A percentile compares a stretch with the other conserved stretches of the same genome.
Evolutionary conservation across 2,329 filamentous ascomycete genomes (phyloP).

Genomic region (Trichoderma koningiopsis): DNA sequence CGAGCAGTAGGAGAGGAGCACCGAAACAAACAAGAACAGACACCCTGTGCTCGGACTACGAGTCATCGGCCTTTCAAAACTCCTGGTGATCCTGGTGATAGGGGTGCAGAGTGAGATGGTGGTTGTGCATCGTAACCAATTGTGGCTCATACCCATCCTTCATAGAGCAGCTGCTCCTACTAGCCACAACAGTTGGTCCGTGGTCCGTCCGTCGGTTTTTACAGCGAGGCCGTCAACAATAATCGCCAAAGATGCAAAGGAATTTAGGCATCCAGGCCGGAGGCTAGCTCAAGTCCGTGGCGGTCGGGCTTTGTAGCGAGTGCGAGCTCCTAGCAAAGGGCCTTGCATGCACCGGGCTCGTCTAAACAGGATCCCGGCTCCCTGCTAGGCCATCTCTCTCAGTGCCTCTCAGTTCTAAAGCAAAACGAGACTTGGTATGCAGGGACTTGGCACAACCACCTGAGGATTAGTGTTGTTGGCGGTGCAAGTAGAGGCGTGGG

Average conservation of each 20-base stretch:
- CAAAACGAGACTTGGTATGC: not conserved
- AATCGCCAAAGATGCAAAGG: not conserved
- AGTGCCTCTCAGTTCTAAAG: not conserved
- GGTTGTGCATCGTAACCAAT: not conserved
- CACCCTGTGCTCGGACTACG: not conserved
- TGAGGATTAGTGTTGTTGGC: not conserved
- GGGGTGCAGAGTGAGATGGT: not conserved
- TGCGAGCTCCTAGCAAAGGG: conserved; percentile 17
- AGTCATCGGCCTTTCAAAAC: too few relatives aligned
- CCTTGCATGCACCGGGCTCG: conserved; percentile 18
- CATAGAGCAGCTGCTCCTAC: not conserved
- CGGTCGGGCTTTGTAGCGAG: conserved; percentile 13
- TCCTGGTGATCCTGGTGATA: not conserved
- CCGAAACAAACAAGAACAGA: not conserved
- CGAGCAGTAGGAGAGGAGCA: not conserved
- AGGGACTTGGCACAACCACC: not conserved
- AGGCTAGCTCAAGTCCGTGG: conserved; percentile 4
- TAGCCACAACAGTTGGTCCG: not conserved
- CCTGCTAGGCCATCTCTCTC: not conserved
- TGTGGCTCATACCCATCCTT: not conserved
- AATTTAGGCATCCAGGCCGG: not conserved
- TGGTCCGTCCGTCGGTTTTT: not conserved
- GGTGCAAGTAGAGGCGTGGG: not conserved
- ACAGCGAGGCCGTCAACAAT: not conserved
- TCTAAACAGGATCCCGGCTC: not conserved